Percentiles rank a stretch among this genome's conserved stretches.
phyloP scores from a whole-genome alignment of 1,139 yeast genomes.

The Scheffersomyces insectosa region DNA sequence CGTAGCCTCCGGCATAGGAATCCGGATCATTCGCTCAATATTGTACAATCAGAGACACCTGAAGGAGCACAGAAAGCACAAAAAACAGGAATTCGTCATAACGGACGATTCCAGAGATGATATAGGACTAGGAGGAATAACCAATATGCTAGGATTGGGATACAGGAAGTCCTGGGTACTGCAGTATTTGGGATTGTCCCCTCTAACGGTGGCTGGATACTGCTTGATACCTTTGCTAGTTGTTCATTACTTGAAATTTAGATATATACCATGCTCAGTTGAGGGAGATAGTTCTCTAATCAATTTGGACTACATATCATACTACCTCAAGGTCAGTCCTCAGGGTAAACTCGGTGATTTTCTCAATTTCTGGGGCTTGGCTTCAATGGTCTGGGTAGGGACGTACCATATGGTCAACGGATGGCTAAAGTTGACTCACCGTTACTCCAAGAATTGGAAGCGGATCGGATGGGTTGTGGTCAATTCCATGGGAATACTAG shows the following conservation, averaged over 20 bases:
- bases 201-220: conserved; percentile 63
- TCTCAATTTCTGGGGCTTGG: conserved; percentile 21
- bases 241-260: conserved; percentile 50
- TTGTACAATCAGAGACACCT: conserved; percentile 4
- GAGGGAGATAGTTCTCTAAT: conserved; percentile 70
- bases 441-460: conserved; percentile 31
- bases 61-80: conserved; percentile 3
- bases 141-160: conserved; percentile 55
- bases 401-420: conserved; percentile 43
- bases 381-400: conserved; percentile 23
- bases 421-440: conserved; percentile 28
- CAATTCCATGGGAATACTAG: conserved; percentile 23
- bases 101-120: conserved; percentile 39
- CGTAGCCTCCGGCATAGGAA: conserved; percentile 51
- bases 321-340: conserved; percentile 32
- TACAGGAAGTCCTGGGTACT: conserved; percentile 46
- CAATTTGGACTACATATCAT: conserved; percentile 53
- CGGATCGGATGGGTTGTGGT: conserved; percentile 36
- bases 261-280: conserved; percentile 49
- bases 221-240: conserved; percentile 44
- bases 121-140: conserved; percentile 62
- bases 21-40: conserved; percentile 34
- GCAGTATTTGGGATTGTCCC: conserved; percentile 37
- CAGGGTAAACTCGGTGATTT: conserved; percentile 17
- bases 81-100: conserved; percentile 11